These are phyloP conservation scores for Usnea hakonensis DNA, from an alignment of 495 filamentous ascomycete genomes.

Conservation along the genomic window DNA sequence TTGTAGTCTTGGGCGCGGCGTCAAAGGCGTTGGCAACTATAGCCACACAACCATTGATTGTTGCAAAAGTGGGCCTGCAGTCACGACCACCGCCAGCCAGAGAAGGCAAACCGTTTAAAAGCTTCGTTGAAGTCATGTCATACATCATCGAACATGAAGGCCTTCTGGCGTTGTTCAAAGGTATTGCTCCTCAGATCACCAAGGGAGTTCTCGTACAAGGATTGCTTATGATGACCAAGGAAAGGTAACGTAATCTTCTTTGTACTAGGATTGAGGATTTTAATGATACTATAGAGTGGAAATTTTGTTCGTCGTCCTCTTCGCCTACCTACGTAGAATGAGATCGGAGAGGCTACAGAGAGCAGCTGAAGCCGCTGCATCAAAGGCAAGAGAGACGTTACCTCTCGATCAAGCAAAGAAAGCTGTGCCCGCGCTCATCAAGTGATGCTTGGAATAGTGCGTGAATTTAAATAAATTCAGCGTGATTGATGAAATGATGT, in stretches of 20 bases:
- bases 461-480: too few relatives aligned
- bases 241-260: constrained; percentile 54
- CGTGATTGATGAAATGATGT: background rate
- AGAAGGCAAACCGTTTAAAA: constrained; percentile 88
- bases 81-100: constrained; percentile 79
- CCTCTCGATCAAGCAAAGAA: constrained; percentile 15
- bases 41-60: constrained; percentile 89
- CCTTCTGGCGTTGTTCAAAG: constrained; percentile 77
- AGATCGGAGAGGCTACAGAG: constrained; percentile 63
- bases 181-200: constrained; percentile 85
- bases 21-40: constrained; percentile 92
- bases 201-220: constrained; percentile 95
- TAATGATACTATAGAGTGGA: constrained; percentile 61
- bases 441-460: constrained; percentile 8
- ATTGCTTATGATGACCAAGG: constrained; percentile 98
- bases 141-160: constrained; percentile 90
- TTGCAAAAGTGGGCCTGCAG: constrained; percentile 95
- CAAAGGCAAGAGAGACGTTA: constrained; percentile 13
- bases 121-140: constrained; percentile 88
- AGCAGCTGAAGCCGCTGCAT: constrained; percentile 40
- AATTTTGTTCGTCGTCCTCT: constrained; percentile 77
- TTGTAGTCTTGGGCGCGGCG: constrained; percentile 76
- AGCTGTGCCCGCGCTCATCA: constrained; percentile 17
- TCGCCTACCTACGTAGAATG: constrained; percentile 68
- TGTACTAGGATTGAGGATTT: constrained; percentile 23